These are phyloP conservation scores for Penicillium paneum DNA, from an alignment of 2,329 filamentous ascomycete genomes.

Conservation along the genomic window DNA sequence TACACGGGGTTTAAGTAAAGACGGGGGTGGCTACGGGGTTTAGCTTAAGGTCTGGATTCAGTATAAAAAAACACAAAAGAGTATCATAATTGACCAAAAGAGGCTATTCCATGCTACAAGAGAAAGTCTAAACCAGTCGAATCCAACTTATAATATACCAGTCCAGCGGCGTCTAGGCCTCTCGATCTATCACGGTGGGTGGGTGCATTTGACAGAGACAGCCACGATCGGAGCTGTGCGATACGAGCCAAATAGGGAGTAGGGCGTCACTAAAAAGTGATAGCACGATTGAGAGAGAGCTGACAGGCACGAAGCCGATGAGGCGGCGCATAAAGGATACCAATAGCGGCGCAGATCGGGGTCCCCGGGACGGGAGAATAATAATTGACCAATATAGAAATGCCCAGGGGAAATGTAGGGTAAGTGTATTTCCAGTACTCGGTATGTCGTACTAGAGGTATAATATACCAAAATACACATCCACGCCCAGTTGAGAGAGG, in stretches of 20 bases:
- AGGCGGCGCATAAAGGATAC: constrained; percentile 13
- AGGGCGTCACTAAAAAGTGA: constrained; percentile 3
- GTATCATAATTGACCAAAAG: not conserved
- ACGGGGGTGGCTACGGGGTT: not conserved
- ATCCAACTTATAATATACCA: not conserved
- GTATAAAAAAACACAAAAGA: not conserved
- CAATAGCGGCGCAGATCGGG: constrained; percentile 28
- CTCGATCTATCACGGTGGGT: constrained; percentile 1
- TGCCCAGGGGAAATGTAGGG: constrained; percentile 3
- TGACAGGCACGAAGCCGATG: constrained; percentile 23
- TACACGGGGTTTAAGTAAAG: not conserved
- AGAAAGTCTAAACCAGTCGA: not conserved
- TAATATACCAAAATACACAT: constrained; percentile 5
- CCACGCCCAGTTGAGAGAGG: not conserved
- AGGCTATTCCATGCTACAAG: not conserved
- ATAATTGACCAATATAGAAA: constrained; percentile 16
- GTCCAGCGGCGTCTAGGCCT: not conserved
- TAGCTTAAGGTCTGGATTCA: not conserved
- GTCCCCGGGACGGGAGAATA: constrained; percentile 9
- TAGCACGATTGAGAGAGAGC: constrained; percentile 2
- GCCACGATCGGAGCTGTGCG: constrained; percentile 1
- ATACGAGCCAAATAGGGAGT: constrained; percentile 3
- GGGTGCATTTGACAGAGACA: not conserved
- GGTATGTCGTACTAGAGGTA: not conserved
- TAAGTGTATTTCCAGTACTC: constrained; percentile 21